A percentile compares a stretch with the other conserved stretches of the same genome.
phyloP scores from a whole-genome alignment of 495 filamentous ascomycete species.

The Lasiosphaeriaceae sp. region DNA sequence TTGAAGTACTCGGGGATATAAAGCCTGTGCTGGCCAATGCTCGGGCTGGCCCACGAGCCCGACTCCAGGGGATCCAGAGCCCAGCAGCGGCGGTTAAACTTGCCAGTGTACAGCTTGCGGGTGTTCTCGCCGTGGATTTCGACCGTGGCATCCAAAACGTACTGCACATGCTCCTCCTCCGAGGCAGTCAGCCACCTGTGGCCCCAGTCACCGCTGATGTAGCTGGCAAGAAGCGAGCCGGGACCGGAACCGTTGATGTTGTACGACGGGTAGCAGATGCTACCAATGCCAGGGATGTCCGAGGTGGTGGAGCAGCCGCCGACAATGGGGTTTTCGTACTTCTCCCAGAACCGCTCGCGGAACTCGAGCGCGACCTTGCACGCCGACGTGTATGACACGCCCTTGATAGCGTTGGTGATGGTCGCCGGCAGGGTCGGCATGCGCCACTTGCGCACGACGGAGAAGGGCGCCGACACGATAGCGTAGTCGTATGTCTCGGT shows the following conservation, averaged over 20 bases:
- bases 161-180: conserved; percentile 22
- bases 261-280: conserved; percentile 62
- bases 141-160: conserved; percentile 44
- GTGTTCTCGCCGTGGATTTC: conserved; percentile 59
- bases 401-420: conserved; percentile 57
- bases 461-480: conserved; percentile 59
- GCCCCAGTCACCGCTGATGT: conserved; percentile 43
- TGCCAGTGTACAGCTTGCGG: conserved; percentile 55
- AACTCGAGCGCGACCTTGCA: conserved; percentile 68
- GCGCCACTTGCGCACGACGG: conserved; percentile 52
- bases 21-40: conserved; percentile 57
- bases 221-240: conserved; percentile 57
- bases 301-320: conserved; percentile 54
- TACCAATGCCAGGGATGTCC: conserved; percentile 58
- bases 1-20: conserved; percentile 68
- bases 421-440: conserved; percentile 37
- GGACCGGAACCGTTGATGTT: conserved; percentile 59
- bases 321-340: conserved; percentile 55
- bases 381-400: conserved; percentile 51
- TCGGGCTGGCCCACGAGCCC: conserved; percentile 54
- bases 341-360: conserved; percentile 65
- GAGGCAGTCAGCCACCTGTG: conserved; percentile 8
- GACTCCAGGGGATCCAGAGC: conserved; percentile 48
- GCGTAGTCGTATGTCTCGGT: conserved; percentile 61
- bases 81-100: conserved; percentile 59